Conservation (phyloP, 257 asterid species). For the Nicotiana knightiana region DNA sequence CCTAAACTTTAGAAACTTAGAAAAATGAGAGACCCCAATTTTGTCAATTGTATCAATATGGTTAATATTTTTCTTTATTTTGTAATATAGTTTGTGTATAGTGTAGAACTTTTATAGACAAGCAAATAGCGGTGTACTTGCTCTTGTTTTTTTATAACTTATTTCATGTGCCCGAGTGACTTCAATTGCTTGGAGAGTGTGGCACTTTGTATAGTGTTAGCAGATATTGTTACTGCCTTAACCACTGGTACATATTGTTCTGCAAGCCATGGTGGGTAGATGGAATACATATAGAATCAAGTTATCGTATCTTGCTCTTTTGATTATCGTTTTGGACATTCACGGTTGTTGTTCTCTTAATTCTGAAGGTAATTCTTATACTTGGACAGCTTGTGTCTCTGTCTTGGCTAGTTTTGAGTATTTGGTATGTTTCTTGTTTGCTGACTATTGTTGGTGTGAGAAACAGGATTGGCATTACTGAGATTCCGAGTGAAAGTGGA, state of each 20-base stretch:
- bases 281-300: constrained; percentile 51
- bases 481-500: constrained; percentile 55
- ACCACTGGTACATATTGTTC: constrained; percentile 35
- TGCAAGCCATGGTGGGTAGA: constrained; percentile 56
- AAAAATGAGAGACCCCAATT: constrained; percentile 55
- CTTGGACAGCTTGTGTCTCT: background rate
- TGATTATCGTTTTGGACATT: constrained; percentile 38
- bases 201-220: constrained; percentile 37
- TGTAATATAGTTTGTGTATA: constrained; percentile 32
- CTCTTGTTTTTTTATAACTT: constrained; percentile 13
- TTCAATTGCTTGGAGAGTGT: constrained; percentile 46
- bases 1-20: constrained; percentile 12
- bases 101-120: constrained; percentile 17
- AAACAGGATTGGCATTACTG: constrained; percentile 62
- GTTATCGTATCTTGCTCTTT: constrained; percentile 32
- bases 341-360: constrained; percentile 47
- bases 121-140: background rate
- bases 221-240: constrained; percentile 47
- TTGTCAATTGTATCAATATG: constrained; percentile 16
- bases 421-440: background rate
- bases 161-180: constrained; percentile 37
- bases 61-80: constrained; percentile 14
- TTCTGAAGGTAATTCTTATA: constrained; percentile 56
- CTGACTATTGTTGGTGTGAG: constrained; percentile 14
- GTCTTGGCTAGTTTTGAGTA: background rate